Evolutionary conservation across 1,284 basidiomycete genomes (phyloP).

Genomic region (Vanrija sp.): DNA sequence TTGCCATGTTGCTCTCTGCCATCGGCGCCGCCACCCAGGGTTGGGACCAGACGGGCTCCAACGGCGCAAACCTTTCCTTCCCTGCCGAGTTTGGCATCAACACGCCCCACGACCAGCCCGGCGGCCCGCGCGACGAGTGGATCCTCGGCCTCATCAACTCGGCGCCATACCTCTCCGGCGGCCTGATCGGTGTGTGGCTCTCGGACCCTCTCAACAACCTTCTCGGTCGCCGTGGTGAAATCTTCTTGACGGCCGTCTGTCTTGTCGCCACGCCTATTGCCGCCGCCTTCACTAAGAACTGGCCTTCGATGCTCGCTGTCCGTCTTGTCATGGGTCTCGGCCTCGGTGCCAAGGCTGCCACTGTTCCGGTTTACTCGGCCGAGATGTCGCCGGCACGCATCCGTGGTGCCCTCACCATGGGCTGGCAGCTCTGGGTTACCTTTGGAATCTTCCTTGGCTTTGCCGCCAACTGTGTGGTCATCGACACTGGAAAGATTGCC

Average conservation of each 20-base stretch:
- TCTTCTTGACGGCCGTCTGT: conserved; percentile 62
- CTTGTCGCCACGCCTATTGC: conserved; percentile 30
- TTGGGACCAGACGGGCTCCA: conserved; percentile 45
- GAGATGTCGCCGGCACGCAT: conserved; percentile 49
- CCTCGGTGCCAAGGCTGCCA: conserved; percentile 49
- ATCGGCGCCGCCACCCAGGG: conserved; percentile 39
- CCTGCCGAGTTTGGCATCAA: conserved; percentile 61
- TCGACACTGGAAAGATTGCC: conserved; percentile 21
- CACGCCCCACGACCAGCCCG: conserved; percentile 46
- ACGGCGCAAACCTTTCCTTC: conserved; percentile 63
- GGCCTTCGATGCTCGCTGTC: conserved; percentile 53
- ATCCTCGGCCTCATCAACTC: conserved; percentile 69
- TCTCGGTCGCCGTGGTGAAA: conserved; percentile 71
- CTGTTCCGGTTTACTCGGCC: conserved; percentile 49
- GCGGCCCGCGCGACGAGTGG: conserved; percentile 7
- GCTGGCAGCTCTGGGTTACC: conserved; percentile 29
- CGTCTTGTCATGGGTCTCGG: conserved; percentile 46
- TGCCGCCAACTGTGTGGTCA: conserved; percentile 6
- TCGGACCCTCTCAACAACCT: conserved; percentile 66
- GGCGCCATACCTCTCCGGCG: conserved; percentile 64
- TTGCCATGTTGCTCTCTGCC: conserved; percentile 30
- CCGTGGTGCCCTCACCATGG: conserved; percentile 54
- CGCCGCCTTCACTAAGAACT: conserved; percentile 57
- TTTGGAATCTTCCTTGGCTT: conserved; percentile 30
- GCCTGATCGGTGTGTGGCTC: conserved; percentile 48